These are phyloP conservation scores for Nigrospora oryzae DNA, from an alignment of 2,329 filamentous ascomycete genomes.

Conservation along the genomic window DNA sequence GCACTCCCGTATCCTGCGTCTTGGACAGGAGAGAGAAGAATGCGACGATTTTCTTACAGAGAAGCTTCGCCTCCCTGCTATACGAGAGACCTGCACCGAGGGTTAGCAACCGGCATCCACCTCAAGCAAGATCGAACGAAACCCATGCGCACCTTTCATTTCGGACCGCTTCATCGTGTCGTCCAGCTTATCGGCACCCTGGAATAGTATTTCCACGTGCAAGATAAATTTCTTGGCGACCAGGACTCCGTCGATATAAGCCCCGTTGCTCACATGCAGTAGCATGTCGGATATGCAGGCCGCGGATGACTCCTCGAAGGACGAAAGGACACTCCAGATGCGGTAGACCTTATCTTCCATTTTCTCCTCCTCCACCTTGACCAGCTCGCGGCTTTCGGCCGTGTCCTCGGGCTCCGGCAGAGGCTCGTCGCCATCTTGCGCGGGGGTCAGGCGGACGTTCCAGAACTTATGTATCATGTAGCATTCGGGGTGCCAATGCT, in stretches of 20 bases:
- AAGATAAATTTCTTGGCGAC: conserved; percentile 94
- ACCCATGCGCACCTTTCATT: conserved; percentile 58
- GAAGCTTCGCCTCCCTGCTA: conserved; percentile 88
- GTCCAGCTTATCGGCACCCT: conserved; percentile 79
- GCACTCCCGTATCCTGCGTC: conserved; percentile 81
- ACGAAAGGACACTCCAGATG: conserved; percentile 96
- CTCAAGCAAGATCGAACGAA: background rate
- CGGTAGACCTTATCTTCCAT: conserved; percentile 98
- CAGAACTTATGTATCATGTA: conserved; percentile 99
- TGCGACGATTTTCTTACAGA: conserved; percentile 99
- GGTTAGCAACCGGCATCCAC: conserved; percentile 7
- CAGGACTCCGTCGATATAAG: conserved; percentile 89
- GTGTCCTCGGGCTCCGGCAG: conserved; percentile 35
- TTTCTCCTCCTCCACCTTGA: conserved; percentile 79
- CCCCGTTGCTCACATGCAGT: conserved; percentile 93
- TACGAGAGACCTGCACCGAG: conserved; percentile 66
- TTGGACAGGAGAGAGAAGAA: conserved; percentile 95
- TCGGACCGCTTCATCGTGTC: conserved; percentile 57
- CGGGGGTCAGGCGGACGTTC: conserved; percentile 80
- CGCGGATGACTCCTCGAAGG: conserved; percentile 94
- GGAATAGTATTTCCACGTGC: conserved; percentile 90
- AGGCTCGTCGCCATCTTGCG: conserved; percentile 40
- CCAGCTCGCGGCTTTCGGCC: conserved; percentile 59
- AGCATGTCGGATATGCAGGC: conserved; percentile 99
- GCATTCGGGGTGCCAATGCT: conserved; percentile 98